Evolutionary conservation across 2,329 filamentous ascomycete species (phyloP).

Genomic region (Neofusicoccum parvum): DNA sequence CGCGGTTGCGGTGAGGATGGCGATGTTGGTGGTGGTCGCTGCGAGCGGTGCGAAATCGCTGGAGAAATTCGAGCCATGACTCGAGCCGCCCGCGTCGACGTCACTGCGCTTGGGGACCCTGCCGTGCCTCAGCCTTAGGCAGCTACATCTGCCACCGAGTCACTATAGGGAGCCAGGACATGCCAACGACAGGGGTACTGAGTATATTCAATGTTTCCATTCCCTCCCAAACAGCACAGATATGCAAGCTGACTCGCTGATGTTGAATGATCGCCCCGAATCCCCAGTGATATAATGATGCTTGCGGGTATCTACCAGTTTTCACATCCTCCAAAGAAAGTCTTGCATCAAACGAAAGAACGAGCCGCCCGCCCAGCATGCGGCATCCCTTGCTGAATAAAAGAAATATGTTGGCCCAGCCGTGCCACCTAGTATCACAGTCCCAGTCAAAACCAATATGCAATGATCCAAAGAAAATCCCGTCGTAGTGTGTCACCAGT

Average conservation of each 20-base stretch:
- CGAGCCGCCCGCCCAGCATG: conserved; percentile 1
- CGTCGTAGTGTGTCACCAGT: not conserved
- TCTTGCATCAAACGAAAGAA: conserved; percentile 4
- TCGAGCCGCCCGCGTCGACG: conserved; percentile 5
- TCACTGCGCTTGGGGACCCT: not conserved
- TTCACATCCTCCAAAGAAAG: not conserved
- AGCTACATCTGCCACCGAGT: not conserved
- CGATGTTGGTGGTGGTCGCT: not conserved
- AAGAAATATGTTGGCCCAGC: not conserved
- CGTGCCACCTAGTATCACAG: not conserved
- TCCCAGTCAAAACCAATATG: conserved; percentile 1
- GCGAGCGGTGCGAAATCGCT: conserved; percentile 6
- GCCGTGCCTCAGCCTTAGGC: not conserved
- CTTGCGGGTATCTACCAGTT: conserved; percentile 15
- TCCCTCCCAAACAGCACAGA: not conserved
- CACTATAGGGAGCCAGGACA: not conserved
- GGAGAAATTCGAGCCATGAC: conserved; percentile 18
- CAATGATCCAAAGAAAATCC: not conserved
- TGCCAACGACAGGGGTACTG: not conserved
- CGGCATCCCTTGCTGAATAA: not conserved
- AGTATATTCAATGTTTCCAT: not conserved
- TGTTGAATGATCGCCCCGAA: conserved; percentile 6
- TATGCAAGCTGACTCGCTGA: not conserved
- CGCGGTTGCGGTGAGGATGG: not conserved
- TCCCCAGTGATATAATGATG: conserved; percentile 1